Base-by-base conservation (phyloP, 495 filamentous ascomycete species). In the Talaromyces borbonicus region DNA sequence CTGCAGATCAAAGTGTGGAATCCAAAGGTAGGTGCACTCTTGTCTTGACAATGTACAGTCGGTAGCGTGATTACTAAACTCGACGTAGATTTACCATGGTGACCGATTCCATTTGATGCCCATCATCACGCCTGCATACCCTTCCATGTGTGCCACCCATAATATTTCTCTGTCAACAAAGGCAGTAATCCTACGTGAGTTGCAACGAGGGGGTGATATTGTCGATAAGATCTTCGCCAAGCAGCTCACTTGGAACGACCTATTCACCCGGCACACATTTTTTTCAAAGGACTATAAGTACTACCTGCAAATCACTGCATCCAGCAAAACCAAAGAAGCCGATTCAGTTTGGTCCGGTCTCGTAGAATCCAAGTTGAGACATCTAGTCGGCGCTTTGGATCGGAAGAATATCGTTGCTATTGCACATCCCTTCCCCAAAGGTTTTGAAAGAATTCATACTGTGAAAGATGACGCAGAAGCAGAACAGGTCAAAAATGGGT, bases 61-160 rank as follows among this genome's bases (percentile, higher is more conserved):
- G 14, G 27, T 4, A 16, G 46, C 38, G 27, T 26, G 9, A 5
- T 15, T 33, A n/a, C 20, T 49, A 35, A 56, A 25, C 7, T 29
- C 25, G 12, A 20, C 25, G 31, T 49, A 92, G 85, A 71, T 93
- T 29, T 93, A 94, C 56, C 75, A 78, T 49, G 75, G 75, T 38
- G 92, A 97, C 57, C 72, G 77, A 29, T 82, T 75, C 50, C 90
- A 96, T 61, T 63, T 92, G 12, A 98, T 98, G 92, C 92, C 92
- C 38, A 86, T 98, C 55, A 95, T 98, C 56, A 98, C 86, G 4
- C 92, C 92, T 1, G 87, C 93, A 2, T 96, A 94, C 63, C 92
- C 89, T 11, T 89, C 85, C 36, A 95, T 95, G 87, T 96, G 90
- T 56, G 81, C 93, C 2, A 95, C 90, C 0, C 90, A 95, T 68